Base-by-base conservation (phyloP, 495 filamentous ascomycete species). In the Parathielavia appendiculata region DNA sequence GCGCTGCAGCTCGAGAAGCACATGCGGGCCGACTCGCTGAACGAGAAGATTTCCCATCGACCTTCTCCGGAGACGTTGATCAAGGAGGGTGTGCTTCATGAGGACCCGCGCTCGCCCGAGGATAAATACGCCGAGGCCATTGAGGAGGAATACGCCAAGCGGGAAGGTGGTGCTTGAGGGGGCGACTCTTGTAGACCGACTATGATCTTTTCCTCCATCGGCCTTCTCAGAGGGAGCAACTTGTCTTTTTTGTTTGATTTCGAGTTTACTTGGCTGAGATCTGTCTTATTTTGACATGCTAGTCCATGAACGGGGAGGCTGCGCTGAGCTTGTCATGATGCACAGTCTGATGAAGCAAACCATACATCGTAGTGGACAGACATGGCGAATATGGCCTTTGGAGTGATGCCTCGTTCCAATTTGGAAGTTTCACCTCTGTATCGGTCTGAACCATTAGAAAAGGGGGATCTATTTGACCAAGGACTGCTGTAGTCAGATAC, bases 21-120 rank as follows among this genome's bases (percentile, higher is more conserved):
- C 66, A 95, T 96, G 91, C 83, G 87, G 19, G 86, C 83, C 50
- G 87, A 96, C 68, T 86, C 80, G 35, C 74, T 96, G 39, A 91
- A 96, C 70, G 88, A 91, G 64, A 89, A 89, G 69, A 82, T 96
- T 56, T 77, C 85, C 66, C 79, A 85, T 55, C 80, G 91, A 9
- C 91, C 91, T 2, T 76, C 84, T 26, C 86, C 87, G 5, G 87
- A 90, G 56, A 80, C 86, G 35, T 71, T 96, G 48, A 78, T 95
- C 48, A 82, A 86, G 61, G 81, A 89, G 65, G 91, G 91, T 3
- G 89, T 96, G 48, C 73, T 90, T 51, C 75, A 77, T 19, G 85
- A 86, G 59, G 84, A 86, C 57, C 80, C 80, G 10, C 78, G 78
- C 49, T 75, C 74, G 6, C 64, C 77, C 17, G 75, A 76, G 43